Evolutionary conservation across 2,329 filamentous ascomycete species (phyloP).

Genomic region (Fusarium concolor): DNA sequence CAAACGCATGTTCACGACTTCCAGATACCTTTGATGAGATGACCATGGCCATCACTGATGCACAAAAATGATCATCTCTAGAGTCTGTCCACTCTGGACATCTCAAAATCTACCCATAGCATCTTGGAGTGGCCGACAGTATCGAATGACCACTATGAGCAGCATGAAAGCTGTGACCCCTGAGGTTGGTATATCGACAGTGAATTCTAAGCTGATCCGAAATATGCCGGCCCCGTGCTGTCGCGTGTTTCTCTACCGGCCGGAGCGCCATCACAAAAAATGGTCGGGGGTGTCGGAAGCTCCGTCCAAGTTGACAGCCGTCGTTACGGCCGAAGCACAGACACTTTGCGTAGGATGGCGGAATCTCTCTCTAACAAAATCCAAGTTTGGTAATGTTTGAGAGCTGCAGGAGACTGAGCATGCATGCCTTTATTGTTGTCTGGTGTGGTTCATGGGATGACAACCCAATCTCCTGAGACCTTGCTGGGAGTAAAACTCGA

Average conservation of each 20-base stretch:
- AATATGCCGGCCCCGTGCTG: constrained; percentile 23
- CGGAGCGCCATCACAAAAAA: constrained; percentile 12
- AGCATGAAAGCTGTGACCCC: constrained; percentile 8
- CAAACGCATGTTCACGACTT: not conserved
- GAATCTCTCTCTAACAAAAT: not conserved
- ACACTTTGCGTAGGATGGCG: not conserved
- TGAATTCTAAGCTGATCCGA: constrained; percentile 17
- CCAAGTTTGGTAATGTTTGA: constrained; percentile 5
- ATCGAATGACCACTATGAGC: constrained; percentile 17
- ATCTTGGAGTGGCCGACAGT: constrained; percentile 18
- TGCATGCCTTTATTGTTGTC: not conserved
- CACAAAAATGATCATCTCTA: not conserved
- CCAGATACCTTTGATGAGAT: not conserved
- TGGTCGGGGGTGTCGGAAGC: constrained; percentile 10
- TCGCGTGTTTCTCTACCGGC: constrained; percentile 5
- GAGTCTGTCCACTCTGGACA: not conserved
- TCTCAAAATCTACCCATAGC: constrained; percentile 5
- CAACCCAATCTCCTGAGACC: not conserved
- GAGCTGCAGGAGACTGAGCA: not conserved
- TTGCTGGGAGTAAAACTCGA: constrained; percentile 5
- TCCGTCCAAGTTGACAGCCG: constrained; percentile 9
- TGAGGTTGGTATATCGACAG: constrained; percentile 1
- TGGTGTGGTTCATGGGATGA: constrained; percentile 5
- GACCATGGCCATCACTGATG: no score
- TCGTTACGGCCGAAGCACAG: constrained; percentile 14